Evolutionary conservation across 306 rosid species (phyloP), one percentile per base, ranked within the genome.

Genomic region (Senna tora): DNA sequence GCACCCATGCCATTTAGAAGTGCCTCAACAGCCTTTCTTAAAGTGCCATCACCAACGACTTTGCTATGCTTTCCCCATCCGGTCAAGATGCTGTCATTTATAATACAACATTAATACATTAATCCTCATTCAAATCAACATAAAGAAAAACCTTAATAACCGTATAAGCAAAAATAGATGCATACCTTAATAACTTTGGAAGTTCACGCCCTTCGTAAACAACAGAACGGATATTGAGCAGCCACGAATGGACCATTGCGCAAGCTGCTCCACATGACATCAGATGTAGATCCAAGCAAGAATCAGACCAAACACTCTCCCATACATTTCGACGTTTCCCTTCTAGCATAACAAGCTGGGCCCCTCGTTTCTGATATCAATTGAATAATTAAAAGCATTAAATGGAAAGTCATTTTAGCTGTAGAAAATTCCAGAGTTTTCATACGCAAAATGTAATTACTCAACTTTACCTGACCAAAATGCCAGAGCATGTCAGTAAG

Each of bases 41-140:
- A 62, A 42, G 87, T 65, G 32, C 98, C 87, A 20, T 91, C 89
- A 0, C 96, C 98, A 7, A 86, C 89, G 7, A 94, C 92, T 78
- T 94, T 94, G 87, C 97, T 94, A 67, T 91, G 98, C 66, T 91
- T 94, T 16, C 98, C 98, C 98, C 97, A 94, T 20, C 98, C 98
- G 8, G 98, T 94, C 82, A 94, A 81, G 63, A 91, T 94, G 79
- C 97, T 94, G 92, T 50, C 66, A 73, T 5, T 58, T 4, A 67
- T 52, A 7, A 47, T 28, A 25, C 2, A 25, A 25, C 46, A 69
- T 20, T 33, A 39, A 58, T 46, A 42, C 12, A 14, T 55, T 33
- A 67, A 49, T 67, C 38, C 42, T 41, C 72, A 34, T 28, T 9
- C 25, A 54, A 25, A 73, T 53, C 46, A 65, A 71, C 60, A 28